Evolutionary conservation across 2,329 filamentous ascomycete species (phyloP).

Genomic region (Graphilbum fragrans): DNA sequence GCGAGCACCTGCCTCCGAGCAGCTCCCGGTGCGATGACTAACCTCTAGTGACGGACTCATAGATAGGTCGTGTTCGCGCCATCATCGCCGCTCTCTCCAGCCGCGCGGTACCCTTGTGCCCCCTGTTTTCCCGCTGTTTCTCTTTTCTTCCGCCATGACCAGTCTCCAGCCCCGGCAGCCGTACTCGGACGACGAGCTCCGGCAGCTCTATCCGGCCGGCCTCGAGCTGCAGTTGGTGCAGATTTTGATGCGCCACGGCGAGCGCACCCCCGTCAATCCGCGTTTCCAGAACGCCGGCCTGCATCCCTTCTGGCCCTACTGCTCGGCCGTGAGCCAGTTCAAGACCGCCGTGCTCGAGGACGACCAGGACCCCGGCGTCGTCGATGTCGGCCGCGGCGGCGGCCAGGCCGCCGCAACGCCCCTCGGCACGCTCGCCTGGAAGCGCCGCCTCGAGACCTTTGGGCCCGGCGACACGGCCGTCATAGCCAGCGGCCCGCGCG

Average conservation of each 20-base stretch:
- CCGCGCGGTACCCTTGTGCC: not conserved
- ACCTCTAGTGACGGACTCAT: too few relatives aligned
- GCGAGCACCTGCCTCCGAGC: too few relatives aligned
- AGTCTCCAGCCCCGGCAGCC: slow-evolving; percentile 60
- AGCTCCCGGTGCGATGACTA: not conserved
- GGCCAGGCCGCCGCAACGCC: slow-evolving; percentile 16
- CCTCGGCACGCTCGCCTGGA: slow-evolving; percentile 42
- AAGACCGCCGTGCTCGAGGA: slow-evolving; percentile 36
- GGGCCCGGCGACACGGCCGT: slow-evolving; percentile 56
- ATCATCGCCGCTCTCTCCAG: not conserved
- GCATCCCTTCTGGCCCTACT: slow-evolving; percentile 79
- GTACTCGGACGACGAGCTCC: slow-evolving; percentile 72
- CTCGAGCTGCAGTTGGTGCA: slow-evolving; percentile 85
- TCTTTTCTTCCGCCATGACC: slow-evolving; percentile 47
- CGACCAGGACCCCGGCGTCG: slow-evolving; percentile 25
- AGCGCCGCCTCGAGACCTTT: slow-evolving; percentile 74
- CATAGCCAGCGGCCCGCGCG: slow-evolving; percentile 53
- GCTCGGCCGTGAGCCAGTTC: slow-evolving; percentile 62
- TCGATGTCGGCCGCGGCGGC: slow-evolving; percentile 24
- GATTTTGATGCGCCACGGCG: slow-evolving; percentile 68
- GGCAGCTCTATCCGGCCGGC: slow-evolving; percentile 64
- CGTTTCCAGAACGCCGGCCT: slow-evolving; percentile 72
- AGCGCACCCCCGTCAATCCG: slow-evolving; percentile 74
- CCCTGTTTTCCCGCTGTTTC: not conserved
- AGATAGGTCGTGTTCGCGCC: not conserved